Base-by-base conservation (phyloP, 2,329 filamentous ascomycete species). In the Ascochyta fabae region DNA sequence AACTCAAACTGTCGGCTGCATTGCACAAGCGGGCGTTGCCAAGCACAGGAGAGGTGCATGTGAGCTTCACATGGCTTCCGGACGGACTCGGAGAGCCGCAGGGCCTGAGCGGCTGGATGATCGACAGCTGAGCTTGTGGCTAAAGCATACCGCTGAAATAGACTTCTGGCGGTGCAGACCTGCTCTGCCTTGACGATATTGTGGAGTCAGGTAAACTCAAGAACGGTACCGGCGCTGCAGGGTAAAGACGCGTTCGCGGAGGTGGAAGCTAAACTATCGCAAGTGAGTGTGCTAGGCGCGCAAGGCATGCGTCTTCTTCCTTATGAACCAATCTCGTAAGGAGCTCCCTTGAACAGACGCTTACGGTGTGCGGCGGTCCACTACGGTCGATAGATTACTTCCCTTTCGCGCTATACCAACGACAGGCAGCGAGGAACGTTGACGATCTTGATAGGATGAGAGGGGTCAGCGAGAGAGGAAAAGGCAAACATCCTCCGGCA, bases 11-110 rank as follows among this genome's bases (percentile, higher is more conserved):
- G 13, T 42, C 53, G 43, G 47, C 31, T 45, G 6, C 7, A 16
- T 36, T 39, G 27, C 44, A 33, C n/a, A 16, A 29, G 53, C 15
- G 16, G 53, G 47, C 47, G 47, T 56, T 56, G 53, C 48, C 47
- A 56, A 56, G 53, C 12, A n/a, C 24, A 15, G 15, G n/a, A 13
- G 13, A 31, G 1, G 6, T 39, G 26, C 33, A 38, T 50, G 23
- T 31, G 40, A 44, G 24, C 40, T 50, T 27, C 16, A 31, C 24
- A 27, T 50, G 22, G 40, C 31, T 44, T 15, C 22, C 12, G 13
- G 13, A 3, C 47, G 47, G 48, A 56, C 33, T 39, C 34, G 7
- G 12, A 43, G 47, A 43, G 47, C 47, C 42, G 43, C 31, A 50
- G 13, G 35, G 23, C 13, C 19, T 41, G 19, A 29, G 24, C 13